Conservation (phyloP, 192 early-diverging fungal genomes). For the Linnemannia exigua region DNA sequence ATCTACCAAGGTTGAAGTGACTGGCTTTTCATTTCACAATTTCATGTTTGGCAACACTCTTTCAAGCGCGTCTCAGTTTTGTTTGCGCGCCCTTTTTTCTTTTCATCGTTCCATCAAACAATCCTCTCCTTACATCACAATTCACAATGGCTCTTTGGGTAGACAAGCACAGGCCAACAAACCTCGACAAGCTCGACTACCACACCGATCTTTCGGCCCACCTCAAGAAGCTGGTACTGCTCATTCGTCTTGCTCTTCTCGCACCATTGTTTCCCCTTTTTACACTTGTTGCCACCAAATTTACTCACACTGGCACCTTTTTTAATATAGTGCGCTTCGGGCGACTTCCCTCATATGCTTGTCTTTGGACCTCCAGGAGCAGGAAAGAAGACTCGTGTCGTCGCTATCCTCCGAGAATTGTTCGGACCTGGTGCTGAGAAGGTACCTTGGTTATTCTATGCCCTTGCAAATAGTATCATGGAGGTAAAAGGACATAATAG, state of each 20-base stretch:
- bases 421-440: conserved; percentile 94
- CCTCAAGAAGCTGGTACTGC: conserved; percentile 78
- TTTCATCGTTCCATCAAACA: not conserved
- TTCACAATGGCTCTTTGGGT: conserved; percentile 85
- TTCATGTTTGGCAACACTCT: not conserved
- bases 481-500: not conserved
- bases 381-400: conserved; percentile 96
- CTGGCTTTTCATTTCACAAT: not conserved
- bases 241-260: not conserved
- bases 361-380: conserved; percentile 97
- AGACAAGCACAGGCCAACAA: conserved; percentile 92
- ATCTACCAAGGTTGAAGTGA: not conserved
- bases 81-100: not conserved
- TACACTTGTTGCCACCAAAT: conserved; percentile 15
- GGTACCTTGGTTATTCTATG: conserved; percentile 61
- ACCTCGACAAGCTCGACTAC: conserved; percentile 88
- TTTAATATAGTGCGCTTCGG: conserved; percentile 65
- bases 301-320: not conserved
- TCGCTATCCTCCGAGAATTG: conserved; percentile 87
- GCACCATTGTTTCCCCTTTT: not conserved
- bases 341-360: conserved; percentile 95
- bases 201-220: conserved; percentile 82
- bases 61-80: conserved; percentile 9
- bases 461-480: not conserved
- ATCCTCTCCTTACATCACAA: not conserved